Percentiles rank a stretch among this genome's conserved stretches.
phyloP scores from a whole-genome alignment of 805 yeast genomes.

The Citeromyces nyonsensis region DNA sequence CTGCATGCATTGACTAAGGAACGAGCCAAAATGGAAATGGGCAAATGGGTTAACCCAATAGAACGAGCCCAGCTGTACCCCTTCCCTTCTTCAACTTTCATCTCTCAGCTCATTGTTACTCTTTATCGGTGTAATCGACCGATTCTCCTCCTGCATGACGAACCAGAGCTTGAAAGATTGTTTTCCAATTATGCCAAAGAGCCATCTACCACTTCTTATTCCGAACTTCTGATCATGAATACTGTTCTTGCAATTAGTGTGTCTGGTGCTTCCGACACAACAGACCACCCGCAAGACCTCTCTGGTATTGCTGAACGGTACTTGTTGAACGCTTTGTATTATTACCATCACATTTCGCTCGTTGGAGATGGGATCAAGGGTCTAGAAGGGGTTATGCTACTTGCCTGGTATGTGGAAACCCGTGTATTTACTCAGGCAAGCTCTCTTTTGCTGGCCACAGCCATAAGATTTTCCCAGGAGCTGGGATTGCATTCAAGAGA shows the following conservation, averaged over 20 bases:
- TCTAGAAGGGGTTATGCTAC: conserved; percentile 32
- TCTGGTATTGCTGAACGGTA: conserved; percentile 13
- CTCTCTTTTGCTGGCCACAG: conserved; percentile 23
- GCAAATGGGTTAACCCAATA: too few relatives aligned
- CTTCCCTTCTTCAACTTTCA: conserved; percentile 3
- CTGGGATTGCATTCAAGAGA: conserved; percentile 41
- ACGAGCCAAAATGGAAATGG: too few relatives aligned
- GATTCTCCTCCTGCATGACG: conserved; percentile 3
- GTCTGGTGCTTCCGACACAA: conserved; percentile 1
- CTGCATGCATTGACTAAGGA: too few relatives aligned
- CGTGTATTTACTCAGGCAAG: conserved; percentile 20
- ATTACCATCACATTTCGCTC: conserved; percentile 32
- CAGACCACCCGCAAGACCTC: conserved; percentile 7
- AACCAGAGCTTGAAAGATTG: conserved; percentile 3
- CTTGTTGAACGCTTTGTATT: conserved; percentile 26
- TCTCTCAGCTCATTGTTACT: conserved; percentile 1
- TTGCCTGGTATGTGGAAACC: conserved; percentile 22
- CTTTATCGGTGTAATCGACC: conserved; percentile 2
- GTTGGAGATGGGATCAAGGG: conserved; percentile 34
- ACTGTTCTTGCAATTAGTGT: conserved; percentile 10
- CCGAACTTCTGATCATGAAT: conserved; percentile 18
- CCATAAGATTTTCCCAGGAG: conserved; percentile 38
- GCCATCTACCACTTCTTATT: conserved; percentile 8
- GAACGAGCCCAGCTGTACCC: conserved; percentile 1
- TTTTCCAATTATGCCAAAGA: conserved; percentile 10